phyloP scores from a whole-genome alignment of 2,329 filamentous ascomycete species.

The Ceratocystis lukuohia region DNA sequence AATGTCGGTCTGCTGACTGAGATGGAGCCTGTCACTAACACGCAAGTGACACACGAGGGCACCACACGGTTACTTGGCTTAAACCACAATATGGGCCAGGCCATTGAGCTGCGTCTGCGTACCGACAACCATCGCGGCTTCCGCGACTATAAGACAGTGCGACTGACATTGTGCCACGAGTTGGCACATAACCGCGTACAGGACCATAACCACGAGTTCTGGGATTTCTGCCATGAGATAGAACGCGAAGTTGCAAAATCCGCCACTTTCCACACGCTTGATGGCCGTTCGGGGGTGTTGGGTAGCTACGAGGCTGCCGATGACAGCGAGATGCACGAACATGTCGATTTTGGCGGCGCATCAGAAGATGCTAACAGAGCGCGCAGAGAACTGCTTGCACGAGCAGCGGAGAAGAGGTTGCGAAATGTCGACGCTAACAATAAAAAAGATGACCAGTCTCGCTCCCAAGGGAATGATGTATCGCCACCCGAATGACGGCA shows the following conservation, averaged over 20 bases:
- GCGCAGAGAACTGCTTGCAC: conserved; percentile 61
- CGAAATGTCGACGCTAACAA: conserved; percentile 4
- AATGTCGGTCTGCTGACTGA: conserved; percentile 77
- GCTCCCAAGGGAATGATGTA: background rate
- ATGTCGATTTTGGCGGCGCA: conserved; percentile 59
- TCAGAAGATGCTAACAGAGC: conserved; percentile 41
- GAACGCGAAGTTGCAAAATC: conserved; percentile 57
- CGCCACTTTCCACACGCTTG: conserved; percentile 48
- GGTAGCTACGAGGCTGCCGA: conserved; percentile 32
- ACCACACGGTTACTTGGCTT: conserved; percentile 66
- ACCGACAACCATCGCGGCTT: conserved; percentile 93
- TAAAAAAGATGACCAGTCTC: background rate
- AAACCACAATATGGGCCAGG: conserved; percentile 77
- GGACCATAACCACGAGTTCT: conserved; percentile 76
- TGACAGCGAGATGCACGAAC: conserved; percentile 47
- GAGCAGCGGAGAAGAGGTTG: conserved; percentile 53
- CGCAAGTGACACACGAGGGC: conserved; percentile 53
- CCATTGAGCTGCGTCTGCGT: conserved; percentile 78
- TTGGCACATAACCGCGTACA: conserved; percentile 82
- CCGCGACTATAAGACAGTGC: conserved; percentile 79
- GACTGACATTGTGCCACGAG: conserved; percentile 89
- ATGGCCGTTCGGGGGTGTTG: conserved; percentile 41
- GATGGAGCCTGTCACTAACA: conserved; percentile 83
- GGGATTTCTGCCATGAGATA: conserved; percentile 76
- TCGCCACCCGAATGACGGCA: background rate